A percentile compares a stretch with the other conserved stretches of the same genome.
These are phyloP conservation scores for Ogataea hybrid DNA, from an alignment of 1,139 yeast genomes.

Conservation along the genomic window DNA sequence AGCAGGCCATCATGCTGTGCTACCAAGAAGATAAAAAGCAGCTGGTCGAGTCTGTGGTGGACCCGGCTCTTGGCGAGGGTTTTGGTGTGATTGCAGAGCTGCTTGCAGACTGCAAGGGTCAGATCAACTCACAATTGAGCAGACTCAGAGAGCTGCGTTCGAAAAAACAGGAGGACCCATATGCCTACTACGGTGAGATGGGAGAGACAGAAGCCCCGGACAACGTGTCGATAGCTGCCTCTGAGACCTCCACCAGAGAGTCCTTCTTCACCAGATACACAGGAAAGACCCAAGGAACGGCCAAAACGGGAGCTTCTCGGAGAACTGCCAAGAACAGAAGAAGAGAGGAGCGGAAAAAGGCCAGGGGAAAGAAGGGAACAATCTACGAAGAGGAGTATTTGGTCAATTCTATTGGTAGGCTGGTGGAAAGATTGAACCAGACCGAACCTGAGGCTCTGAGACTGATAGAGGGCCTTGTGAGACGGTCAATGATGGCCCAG, in stretches of 20 bases:
- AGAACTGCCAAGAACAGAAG: slow-evolving; percentile 88
- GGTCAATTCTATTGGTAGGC: slow-evolving; percentile 81
- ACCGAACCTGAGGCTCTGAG: slow-evolving; percentile 73
- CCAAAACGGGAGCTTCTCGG: slow-evolving; percentile 94
- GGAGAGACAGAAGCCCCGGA: slow-evolving; percentile 81
- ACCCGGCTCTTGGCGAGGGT: slow-evolving; percentile 78
- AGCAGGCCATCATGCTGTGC: slow-evolving; percentile 72
- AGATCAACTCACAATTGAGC: slow-evolving; percentile 75
- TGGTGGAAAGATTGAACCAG: slow-evolving; percentile 75
- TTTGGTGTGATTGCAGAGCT: slow-evolving; percentile 86
- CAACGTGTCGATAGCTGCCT: slow-evolving; percentile 91
- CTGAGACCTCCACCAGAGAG: slow-evolving; percentile 89
- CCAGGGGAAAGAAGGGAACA: slow-evolving; percentile 96
- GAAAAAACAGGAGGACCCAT: slow-evolving; percentile 82
- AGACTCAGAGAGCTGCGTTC: slow-evolving; percentile 82
- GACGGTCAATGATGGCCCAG: slow-evolving; percentile 72
- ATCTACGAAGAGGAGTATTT: slow-evolving; percentile 96
- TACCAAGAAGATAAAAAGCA: slow-evolving; percentile 40
- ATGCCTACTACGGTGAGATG: slow-evolving; percentile 68
- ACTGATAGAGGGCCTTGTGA: slow-evolving; percentile 71
- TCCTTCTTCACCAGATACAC: slow-evolving; percentile 95
- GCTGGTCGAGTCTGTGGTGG: slow-evolving; percentile 58
- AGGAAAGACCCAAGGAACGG: slow-evolving; percentile 93
- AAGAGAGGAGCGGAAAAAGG: slow-evolving; percentile 93
- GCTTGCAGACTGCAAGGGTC: slow-evolving; percentile 87